Evolutionary conservation across 2,329 filamentous ascomycete species (phyloP), one percentile per base, ranked within the genome.

Genomic region (Cytospora schulzeri): DNA sequence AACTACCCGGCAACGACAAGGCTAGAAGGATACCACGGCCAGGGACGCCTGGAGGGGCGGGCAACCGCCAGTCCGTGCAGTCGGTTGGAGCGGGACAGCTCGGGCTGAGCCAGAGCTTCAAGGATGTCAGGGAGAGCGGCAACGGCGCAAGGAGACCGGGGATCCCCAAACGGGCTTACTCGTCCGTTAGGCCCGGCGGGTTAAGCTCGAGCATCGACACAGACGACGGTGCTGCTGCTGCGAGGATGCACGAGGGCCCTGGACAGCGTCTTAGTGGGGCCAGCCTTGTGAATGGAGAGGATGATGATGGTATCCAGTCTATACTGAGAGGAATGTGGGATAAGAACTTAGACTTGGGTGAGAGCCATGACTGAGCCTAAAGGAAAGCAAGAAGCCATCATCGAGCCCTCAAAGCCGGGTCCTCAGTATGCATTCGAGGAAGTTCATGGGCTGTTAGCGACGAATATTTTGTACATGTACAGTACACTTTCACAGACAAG

Each of bases 311-410:
- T 12, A 81, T 84, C 1, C 75, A 80, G 1, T 76, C 81, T 5
- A 70, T 88, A 52, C 74, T 89, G 60, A 78, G 85, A 62, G 84
- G 83, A 67, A 73, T 89, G 57, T 89, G 86, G 86, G 85, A 88
- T 54, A 88, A 85, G 78, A 83, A 79, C 57, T 76, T 81, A 73
- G 84, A 87, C 70, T 75, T 87, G 64, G 83, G 83, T 69, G 81
- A 82, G 31, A 87, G 85, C 70, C 79, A 81, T 74, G 79, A 81
- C 48, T 81, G 33, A 76, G 74, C 68, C 2, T 26, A 24, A 48
- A 14, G 35, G 5, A 38, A 17, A 17, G 4, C 11, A 48, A 14
- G 45, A 19, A 12, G 11, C 45, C 45, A 48, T 1, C 45, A 19
- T n/a, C 45, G n/a, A 24, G 4, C 3, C 19, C 12, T 48, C 9